phyloP scores from a whole-genome alignment of 805 yeast genomes.

The Candida awuae region DNA sequence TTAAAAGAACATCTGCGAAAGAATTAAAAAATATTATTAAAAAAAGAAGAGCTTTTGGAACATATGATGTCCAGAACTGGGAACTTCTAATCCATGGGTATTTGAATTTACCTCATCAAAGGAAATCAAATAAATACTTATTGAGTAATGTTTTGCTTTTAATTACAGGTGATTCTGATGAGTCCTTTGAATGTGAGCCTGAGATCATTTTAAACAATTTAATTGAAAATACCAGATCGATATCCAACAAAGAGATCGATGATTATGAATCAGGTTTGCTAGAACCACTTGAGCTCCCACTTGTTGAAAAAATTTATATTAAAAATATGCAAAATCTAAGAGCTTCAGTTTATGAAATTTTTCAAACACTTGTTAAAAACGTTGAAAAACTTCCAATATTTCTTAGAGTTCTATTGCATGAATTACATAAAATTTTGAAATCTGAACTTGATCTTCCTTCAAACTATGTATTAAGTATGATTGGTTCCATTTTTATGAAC shows the following conservation, averaged over 20 bases:
- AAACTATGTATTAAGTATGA: slow-evolving; percentile 52
- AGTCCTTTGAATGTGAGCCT: slow-evolving; percentile 80
- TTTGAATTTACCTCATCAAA: slow-evolving; percentile 41
- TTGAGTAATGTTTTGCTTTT: slow-evolving; percentile 33
- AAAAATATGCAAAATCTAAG: slow-evolving; percentile 66
- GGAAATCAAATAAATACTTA: slow-evolving; percentile 35
- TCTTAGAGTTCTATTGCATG: slow-evolving; percentile 47
- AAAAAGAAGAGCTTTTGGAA: slow-evolving; percentile 17
- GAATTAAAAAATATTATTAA: slow-evolving; percentile 23
- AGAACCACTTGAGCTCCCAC: slow-evolving; percentile 71
- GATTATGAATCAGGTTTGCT: slow-evolving; percentile 29
- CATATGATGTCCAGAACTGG: slow-evolving; percentile 32
- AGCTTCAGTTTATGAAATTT: slow-evolving; percentile 55
- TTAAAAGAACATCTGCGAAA: slow-evolving; percentile 21
- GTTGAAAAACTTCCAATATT: slow-evolving; percentile 44
- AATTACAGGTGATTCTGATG: slow-evolving; percentile 39
- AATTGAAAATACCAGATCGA: not conserved
- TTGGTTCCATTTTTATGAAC: slow-evolving; percentile 57
- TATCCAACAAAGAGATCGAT: slow-evolving; percentile 28
- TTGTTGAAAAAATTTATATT: slow-evolving; percentile 64
- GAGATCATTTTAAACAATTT: slow-evolving; percentile 40
- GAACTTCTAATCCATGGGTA: slow-evolving; percentile 35
- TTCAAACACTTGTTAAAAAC: slow-evolving; percentile 41
- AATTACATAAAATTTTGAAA: slow-evolving; percentile 26
- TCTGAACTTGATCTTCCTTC: slow-evolving; percentile 45